These are phyloP conservation scores for Penicillium nucicola DNA, from an alignment of 495 filamentous ascomycete genomes.

Conservation along the genomic window DNA sequence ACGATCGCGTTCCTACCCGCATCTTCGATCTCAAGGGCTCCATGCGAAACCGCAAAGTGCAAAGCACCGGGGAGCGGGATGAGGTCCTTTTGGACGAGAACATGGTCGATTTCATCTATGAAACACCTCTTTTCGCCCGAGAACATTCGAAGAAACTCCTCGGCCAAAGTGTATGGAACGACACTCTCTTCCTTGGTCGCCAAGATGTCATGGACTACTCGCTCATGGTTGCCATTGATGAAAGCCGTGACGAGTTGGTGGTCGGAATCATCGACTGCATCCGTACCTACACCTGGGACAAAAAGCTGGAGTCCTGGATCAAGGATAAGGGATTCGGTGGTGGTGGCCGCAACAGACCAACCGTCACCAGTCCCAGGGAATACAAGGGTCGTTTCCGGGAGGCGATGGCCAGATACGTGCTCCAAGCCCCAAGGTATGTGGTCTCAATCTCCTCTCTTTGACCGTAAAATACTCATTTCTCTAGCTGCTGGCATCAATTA, in stretches of 20 bases:
- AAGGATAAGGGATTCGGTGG: slow-evolving; percentile 89
- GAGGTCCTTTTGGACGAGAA: slow-evolving; percentile 98
- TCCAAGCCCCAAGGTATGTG: slow-evolving; percentile 63
- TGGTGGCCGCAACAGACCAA: slow-evolving; percentile 83
- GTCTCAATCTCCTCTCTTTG: not conserved
- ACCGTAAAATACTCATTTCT: slow-evolving; percentile 2
- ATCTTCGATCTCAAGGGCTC: slow-evolving; percentile 98
- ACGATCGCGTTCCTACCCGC: slow-evolving; percentile 85
- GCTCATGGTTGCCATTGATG: slow-evolving; percentile 96
- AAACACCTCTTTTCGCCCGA: slow-evolving; percentile 88
- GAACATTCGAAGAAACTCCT: slow-evolving; percentile 91
- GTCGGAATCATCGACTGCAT: slow-evolving; percentile 99
- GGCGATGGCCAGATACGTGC: slow-evolving; percentile 91
- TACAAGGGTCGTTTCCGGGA: slow-evolving; percentile 95
- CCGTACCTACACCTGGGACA: slow-evolving; percentile 98
- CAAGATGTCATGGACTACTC: slow-evolving; percentile 99
- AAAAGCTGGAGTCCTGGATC: slow-evolving; percentile 98
- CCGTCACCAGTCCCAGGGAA: slow-evolving; percentile 95
- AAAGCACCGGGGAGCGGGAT: slow-evolving; percentile 90
- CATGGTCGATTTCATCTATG: slow-evolving; percentile 99
- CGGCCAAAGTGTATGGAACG: slow-evolving; percentile 85
- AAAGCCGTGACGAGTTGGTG: slow-evolving; percentile 80
- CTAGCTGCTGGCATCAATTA: slow-evolving; percentile 72
- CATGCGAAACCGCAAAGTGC: slow-evolving; percentile 96
- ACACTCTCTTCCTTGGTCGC: slow-evolving; percentile 86